These are phyloP conservation scores for Elaphomyces granulatus DNA, from an alignment of 495 filamentous ascomycete genomes.

Conservation along the genomic window DNA sequence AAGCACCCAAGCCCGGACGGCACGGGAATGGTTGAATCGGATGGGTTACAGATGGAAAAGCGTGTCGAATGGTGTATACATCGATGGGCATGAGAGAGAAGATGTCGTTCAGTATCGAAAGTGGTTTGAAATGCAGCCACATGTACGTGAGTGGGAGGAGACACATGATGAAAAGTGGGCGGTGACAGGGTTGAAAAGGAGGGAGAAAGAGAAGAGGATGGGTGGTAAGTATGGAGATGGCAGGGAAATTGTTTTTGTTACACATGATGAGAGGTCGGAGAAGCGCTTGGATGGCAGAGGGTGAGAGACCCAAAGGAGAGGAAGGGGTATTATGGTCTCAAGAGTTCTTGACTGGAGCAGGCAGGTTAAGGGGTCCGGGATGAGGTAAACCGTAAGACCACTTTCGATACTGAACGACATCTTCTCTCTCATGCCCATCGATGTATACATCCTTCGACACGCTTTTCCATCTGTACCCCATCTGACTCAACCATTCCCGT, in stretches of 20 bases:
- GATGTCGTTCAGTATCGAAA: background rate
- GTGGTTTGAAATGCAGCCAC: background rate
- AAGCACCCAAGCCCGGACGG: background rate
- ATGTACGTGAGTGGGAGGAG: background rate
- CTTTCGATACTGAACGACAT: background rate
- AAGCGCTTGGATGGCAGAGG: background rate
- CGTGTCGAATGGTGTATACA: background rate
- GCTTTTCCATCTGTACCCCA: background rate
- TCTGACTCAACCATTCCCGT: background rate
- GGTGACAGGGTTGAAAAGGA: background rate
- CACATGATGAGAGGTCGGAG: background rate
- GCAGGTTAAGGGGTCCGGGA: background rate
- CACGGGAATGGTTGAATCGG: background rate
- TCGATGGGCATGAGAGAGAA: background rate
- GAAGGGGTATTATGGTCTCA: background rate
- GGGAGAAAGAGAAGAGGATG: background rate
- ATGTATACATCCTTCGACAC: background rate
- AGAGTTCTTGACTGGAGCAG: background rate
- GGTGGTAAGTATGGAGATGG: background rate
- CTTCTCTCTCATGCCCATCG: background rate
- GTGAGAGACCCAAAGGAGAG: background rate
- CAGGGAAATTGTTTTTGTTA: background rate
- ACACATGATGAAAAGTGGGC: background rate
- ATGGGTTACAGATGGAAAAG: background rate
- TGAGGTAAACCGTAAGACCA: background rate